Base-by-base conservation (phyloP, 2,329 filamentous ascomycete species). In the Didymella sp. region DNA sequence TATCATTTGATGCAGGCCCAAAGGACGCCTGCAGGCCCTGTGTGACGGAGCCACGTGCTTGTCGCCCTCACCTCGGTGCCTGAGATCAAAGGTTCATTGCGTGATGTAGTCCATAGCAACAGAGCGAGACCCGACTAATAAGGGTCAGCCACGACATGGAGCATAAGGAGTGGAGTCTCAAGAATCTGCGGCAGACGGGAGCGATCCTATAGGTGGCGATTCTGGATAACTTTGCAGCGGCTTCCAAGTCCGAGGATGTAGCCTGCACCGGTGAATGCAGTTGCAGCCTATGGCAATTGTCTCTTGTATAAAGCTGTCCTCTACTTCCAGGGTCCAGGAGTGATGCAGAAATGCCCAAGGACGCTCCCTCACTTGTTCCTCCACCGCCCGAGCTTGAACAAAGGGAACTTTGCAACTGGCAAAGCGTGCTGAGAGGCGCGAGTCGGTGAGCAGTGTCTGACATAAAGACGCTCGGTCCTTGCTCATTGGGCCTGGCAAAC, bases 271-370 rank as follows among this genome's bases (percentile, higher is more conserved):
- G 63, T 54, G 61, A 61, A 24, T 42, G 19, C 19, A 22, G 28
- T 28, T 44, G 62, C 52, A 41, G 56, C 48, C 53, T 49, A 45
- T 59, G 57, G 56, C 37, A 51, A 56, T 22, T 21, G 41, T 41
- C 27, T 58, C 30, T 57, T 63, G 33, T 62, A 60, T 40, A 50
- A 44, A 48, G 42, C n/a, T 51, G 28, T 40, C 38, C 49, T 53
- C 43, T 35, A 44, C 41, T 37, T 40, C 22, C 28, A 41, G 43
- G 46, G 40, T 56, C 55, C 43, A 60, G 41, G 37, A 62, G 60
- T 47, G 58, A 67, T 69, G 69, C 67, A 70, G 51, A 57, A 50
- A 51, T 70, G 69, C 68, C 69, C 66, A 64, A 68, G 59, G 30
- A 48, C 31, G 37, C 47, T 43, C 43, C 12, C 12, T 56, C 28